Base-by-base conservation (phyloP, 140 eudicot genomes). In the Bidens hawaiensis region DNA sequence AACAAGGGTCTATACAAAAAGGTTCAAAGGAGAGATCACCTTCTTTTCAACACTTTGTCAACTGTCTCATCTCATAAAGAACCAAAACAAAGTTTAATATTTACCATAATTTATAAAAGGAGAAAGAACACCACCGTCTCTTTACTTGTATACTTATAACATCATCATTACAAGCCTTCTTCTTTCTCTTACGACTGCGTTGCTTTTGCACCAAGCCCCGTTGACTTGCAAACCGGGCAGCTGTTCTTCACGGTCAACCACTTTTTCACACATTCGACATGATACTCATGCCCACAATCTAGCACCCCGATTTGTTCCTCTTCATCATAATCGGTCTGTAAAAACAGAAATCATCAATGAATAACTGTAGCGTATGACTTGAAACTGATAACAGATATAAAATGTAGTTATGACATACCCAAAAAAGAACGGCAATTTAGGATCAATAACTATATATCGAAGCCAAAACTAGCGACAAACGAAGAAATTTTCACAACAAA, bases 281-380 rank as follows among this genome's bases (percentile, higher is more conserved):
- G 99, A 58, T 88, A 94, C 58, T 85, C 94, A 30, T 94, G 99
- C 46, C 95, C 95, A 38, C 99, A 94, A 16, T 88, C 90, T 14
- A 94, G 76, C 26, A 59, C 69, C 64, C 94, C 95, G 11, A 88
- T 78, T 24, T 41, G 73, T 28, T 88, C 95, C 26, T 66, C 62
- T 50, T 85, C 73, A 64, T 85, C 81, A 41, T 93, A 93, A 41
- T 83, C 84, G 6, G 73, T 78, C 99, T 94, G 78, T 30, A 41
- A 43, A 31, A 49, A 60, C 8, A 33, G 11, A 63, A 59, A 65
- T 51, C 45, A 55, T 58, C 46, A 50, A 33, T 21, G 22, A 28
- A 19, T 19, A 64, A 27, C 36, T 48, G 6, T 23, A 16, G 31
- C 54, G 27, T 18, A 10, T 41, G 15, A 16, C 18, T 10, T 58